Evolutionary conservation across 1,284 basidiomycete genomes (phyloP).

Genomic region (Sporisorium exsertum): DNA sequence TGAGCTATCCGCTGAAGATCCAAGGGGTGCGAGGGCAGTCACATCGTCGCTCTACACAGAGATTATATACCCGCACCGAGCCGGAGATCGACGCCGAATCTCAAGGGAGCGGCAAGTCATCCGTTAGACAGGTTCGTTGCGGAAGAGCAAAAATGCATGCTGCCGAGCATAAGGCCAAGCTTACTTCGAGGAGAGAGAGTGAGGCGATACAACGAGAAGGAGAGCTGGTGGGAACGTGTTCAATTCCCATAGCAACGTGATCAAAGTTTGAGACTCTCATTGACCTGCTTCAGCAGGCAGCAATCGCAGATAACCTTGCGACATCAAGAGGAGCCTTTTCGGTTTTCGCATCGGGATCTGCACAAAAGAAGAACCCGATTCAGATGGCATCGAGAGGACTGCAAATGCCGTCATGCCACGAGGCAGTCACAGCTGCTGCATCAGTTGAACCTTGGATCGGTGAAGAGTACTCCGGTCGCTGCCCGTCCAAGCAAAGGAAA

Average conservation of each 20-base stretch:
- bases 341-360: neutral
- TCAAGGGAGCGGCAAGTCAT: neutral
- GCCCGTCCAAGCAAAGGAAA: too few relatives aligned
- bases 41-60: neutral
- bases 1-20: neutral
- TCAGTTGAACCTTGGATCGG: neutral
- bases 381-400: neutral
- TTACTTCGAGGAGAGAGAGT: neutral
- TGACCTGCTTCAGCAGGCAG: neutral
- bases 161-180: neutral
- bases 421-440: neutral
- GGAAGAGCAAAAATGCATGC: neutral
- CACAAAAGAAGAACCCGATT: neutral
- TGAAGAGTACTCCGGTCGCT: neutral
- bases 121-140: neutral
- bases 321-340: conserved; percentile 3
- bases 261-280: neutral
- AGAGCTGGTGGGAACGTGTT: neutral
- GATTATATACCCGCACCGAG: neutral
- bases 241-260: conserved; percentile 1
- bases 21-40: neutral
- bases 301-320: neutral
- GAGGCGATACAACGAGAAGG: neutral
- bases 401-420: neutral
- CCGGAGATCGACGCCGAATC: neutral